Conservation (phyloP, 139 green algal genomes). For the Gonium pectorale region DNA sequence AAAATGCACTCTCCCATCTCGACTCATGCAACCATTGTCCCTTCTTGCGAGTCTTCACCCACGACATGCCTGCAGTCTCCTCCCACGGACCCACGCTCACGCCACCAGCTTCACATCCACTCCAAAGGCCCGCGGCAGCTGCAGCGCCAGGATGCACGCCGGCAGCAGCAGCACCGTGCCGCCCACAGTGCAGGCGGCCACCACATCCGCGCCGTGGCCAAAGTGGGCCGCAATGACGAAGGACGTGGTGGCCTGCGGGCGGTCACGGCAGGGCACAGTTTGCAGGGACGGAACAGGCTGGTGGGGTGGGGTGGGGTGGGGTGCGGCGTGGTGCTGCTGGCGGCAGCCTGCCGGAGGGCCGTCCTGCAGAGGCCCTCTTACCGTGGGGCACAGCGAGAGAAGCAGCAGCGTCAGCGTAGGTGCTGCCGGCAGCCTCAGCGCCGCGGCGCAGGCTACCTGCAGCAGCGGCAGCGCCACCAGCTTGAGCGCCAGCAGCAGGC, state of each 20-base stretch:
- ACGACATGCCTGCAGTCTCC: constrained; percentile 62
- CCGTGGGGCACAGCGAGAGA: constrained; percentile 40
- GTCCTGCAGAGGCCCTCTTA: neutral
- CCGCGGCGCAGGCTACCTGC: constrained; percentile 16
- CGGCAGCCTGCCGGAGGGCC: too few relatives aligned
- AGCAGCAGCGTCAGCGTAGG: constrained; percentile 17
- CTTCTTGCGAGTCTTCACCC: constrained; percentile 50
- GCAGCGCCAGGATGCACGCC: constrained; percentile 4
- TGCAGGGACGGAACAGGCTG: too few relatives aligned
- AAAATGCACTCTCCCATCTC: too few relatives aligned
- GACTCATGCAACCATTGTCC: too few relatives aligned
- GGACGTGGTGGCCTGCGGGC: constrained; percentile 24
- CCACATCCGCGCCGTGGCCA: constrained; percentile 40
- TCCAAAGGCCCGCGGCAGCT: constrained; percentile 27
- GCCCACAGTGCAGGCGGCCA: constrained; percentile 16
- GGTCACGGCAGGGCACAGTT: too few relatives aligned
- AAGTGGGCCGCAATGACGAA: constrained; percentile 48
- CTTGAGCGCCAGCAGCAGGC: constrained; percentile 33
- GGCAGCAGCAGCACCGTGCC: constrained; percentile 33
- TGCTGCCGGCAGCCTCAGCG: neutral
- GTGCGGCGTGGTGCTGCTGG: too few relatives aligned
- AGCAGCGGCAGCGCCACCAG: constrained; percentile 35
- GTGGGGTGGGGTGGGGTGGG: too few relatives aligned
- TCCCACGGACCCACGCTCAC: too few relatives aligned
- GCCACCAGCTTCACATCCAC: neutral